phyloP scores from a whole-genome alignment of 2,329 filamentous ascomycete species.

The Massarina eburnea region DNA sequence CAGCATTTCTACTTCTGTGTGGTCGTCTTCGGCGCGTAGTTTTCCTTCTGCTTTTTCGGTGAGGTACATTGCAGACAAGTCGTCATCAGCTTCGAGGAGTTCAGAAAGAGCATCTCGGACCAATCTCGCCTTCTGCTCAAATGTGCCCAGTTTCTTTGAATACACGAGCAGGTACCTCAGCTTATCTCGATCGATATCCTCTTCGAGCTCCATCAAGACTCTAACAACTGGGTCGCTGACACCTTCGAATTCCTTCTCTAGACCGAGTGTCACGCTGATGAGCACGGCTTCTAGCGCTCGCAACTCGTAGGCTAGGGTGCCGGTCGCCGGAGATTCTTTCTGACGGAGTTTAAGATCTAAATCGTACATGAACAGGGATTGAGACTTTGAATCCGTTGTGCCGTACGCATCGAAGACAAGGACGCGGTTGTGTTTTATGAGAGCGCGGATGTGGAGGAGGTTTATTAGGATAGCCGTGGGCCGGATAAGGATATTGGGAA shows the following conservation, averaged over 20 bases:
- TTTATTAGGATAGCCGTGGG: conserved; percentile 94
- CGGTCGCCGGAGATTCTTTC: conserved; percentile 59
- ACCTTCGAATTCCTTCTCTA: conserved; percentile 93
- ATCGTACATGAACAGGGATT: conserved; percentile 97
- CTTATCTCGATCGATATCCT: conserved; percentile 95
- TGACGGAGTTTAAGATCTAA: conserved; percentile 89
- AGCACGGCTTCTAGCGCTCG: conserved; percentile 92
- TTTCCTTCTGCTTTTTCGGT: conserved; percentile 81
- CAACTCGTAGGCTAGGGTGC: conserved; percentile 85
- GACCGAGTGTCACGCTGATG: conserved; percentile 85
- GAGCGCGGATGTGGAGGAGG: conserved; percentile 89
- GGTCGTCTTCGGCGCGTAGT: conserved; percentile 75
- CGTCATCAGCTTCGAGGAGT: conserved; percentile 92
- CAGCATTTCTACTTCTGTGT: conserved; percentile 95
- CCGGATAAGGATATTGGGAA: conserved; percentile 93
- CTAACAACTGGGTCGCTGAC: conserved; percentile 90
- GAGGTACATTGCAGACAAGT: conserved; percentile 91
- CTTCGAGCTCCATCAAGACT: conserved; percentile 86
- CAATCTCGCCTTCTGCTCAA: conserved; percentile 93
- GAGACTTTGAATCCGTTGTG: conserved; percentile 89
- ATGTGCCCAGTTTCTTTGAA: conserved; percentile 93
- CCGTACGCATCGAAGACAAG: conserved; percentile 96
- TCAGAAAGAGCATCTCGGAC: conserved; percentile 95
- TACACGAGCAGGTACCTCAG: conserved; percentile 86
- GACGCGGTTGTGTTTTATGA: conserved; percentile 93